phyloP scores from a whole-genome alignment of 2,329 filamentous ascomycete genomes.

The Neobulgaria alba region DNA sequence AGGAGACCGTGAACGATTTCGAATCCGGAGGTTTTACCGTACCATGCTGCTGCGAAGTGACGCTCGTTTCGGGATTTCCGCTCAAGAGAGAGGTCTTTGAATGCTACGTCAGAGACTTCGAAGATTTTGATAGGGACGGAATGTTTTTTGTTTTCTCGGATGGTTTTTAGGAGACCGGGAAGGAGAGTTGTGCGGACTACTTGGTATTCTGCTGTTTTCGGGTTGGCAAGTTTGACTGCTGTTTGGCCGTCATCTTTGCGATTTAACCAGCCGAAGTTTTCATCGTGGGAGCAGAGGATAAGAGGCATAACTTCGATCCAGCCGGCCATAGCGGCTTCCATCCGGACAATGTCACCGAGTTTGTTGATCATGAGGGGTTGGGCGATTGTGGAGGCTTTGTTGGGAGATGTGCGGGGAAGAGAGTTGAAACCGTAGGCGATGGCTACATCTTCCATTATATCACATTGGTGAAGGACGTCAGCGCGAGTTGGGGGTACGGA shows the following conservation, averaged over 20 bases:
- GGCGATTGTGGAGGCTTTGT: conserved; percentile 77
- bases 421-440: conserved; percentile 98
- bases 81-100: conserved; percentile 77
- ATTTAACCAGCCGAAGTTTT: conserved; percentile 96
- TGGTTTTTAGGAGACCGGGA: conserved; percentile 84
- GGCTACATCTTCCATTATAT: conserved; percentile 97
- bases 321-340: conserved; percentile 85
- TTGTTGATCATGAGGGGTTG: conserved; percentile 90
- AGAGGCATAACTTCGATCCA: conserved; percentile 96
- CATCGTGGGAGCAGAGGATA: conserved; percentile 93
- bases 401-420: conserved; percentile 78
- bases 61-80: conserved; percentile 86
- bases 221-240: conserved; percentile 79
- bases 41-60: conserved; percentile 93
- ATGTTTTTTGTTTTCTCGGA: conserved; percentile 87
- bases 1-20: conserved; percentile 91
- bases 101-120: conserved; percentile 82
- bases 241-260: conserved; percentile 77
- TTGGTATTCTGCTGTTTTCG: conserved; percentile 89
- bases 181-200: conserved; percentile 81
- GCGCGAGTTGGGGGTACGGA: conserved; percentile 82
- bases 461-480: conserved; percentile 91
- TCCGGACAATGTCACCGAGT: conserved; percentile 80
- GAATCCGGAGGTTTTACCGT: conserved; percentile 89
- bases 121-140: conserved; percentile 85